Evolutionary conservation across 2,329 filamentous ascomycete genomes (phyloP), one percentile per base, ranked within the genome.

Genomic region (Alternaria sp.): DNA sequence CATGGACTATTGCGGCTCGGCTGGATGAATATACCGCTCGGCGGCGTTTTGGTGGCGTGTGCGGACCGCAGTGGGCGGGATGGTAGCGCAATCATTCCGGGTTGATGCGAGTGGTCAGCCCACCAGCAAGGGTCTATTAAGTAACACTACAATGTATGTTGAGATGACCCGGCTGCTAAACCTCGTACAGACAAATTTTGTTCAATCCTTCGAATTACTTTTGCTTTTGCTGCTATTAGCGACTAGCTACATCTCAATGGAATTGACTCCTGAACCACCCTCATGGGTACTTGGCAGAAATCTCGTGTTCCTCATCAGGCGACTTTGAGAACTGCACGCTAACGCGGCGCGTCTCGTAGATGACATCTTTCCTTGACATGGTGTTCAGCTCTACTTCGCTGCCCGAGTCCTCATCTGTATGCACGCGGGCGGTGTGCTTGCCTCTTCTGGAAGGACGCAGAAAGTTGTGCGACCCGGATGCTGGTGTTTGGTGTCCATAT

Each of bases 371-470:
- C 32, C 68, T 67, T 13, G 40, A 21, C 17, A 72, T 30, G 15
- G 54, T 61, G 28, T 72, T 72, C 25, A 72, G 62, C 61, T 72
- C 69, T 21, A 72, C 68, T 52, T 72, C 69, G 50, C 69, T 72
- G 17, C 69, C 69, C 10, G 69, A 70, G 25, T 69, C 67, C 19
- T 72, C 68, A 5, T 67, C 69, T 5, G 64, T 52, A 9, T 51
- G 60, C 8, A 52, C 51, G n/a, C 59, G 64, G 23, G 56, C 59
- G 32, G 50, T 61, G 23, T 57, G 54, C 36, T 65, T 67, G 51
- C 58, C 62, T 57, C 46, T 64, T 43, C 51, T 64, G 23, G 46
- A 56, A 15, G 61, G 55, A 21, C 49, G 59, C 45, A 56, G 25
- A 26, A 64, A 64, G 32, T 57, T 57, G 26, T 65, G 49, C 13